Conservation (phyloP, 164 flowering plant species). For the Houttuynia cordata region DNA sequence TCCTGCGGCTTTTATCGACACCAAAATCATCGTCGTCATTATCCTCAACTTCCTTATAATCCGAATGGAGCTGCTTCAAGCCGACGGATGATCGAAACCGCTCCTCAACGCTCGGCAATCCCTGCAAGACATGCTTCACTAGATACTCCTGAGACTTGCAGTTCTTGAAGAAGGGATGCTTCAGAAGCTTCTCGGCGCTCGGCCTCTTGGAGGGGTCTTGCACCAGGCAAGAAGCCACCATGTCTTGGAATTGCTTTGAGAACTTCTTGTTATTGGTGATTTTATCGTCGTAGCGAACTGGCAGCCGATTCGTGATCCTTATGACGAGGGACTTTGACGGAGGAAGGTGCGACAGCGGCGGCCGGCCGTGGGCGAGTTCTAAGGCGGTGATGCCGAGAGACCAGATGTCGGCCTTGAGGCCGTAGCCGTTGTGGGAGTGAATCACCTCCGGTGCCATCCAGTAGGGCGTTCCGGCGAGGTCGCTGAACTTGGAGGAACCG, state of each 20-base stretch:
- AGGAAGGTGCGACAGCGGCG: constrained; percentile 76
- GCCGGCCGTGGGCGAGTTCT: constrained; percentile 79
- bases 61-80: background rate
- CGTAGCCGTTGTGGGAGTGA: constrained; percentile 61
- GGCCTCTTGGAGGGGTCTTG: constrained; percentile 69
- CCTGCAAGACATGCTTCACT: constrained; percentile 43
- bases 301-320: constrained; percentile 53
- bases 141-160: constrained; percentile 42
- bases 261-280: constrained; percentile 30
- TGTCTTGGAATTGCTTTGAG: constrained; percentile 56
- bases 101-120: constrained; percentile 58
- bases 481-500: constrained; percentile 27
- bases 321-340: constrained; percentile 54
- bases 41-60: constrained; percentile 10
- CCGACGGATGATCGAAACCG: constrained; percentile 17
- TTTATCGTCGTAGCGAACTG: constrained; percentile 36
- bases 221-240: constrained; percentile 65
- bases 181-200: constrained; percentile 51
- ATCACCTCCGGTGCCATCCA: constrained; percentile 97
- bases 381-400: constrained; percentile 83
- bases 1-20: constrained; percentile 43
- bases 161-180: constrained; percentile 70
- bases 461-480: constrained; percentile 59
- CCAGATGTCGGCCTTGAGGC: constrained; percentile 87
- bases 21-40: constrained; percentile 12